These are phyloP conservation scores for Brassica incana DNA, from an alignment of 345 rosid genomes.

Conservation along the genomic window DNA sequence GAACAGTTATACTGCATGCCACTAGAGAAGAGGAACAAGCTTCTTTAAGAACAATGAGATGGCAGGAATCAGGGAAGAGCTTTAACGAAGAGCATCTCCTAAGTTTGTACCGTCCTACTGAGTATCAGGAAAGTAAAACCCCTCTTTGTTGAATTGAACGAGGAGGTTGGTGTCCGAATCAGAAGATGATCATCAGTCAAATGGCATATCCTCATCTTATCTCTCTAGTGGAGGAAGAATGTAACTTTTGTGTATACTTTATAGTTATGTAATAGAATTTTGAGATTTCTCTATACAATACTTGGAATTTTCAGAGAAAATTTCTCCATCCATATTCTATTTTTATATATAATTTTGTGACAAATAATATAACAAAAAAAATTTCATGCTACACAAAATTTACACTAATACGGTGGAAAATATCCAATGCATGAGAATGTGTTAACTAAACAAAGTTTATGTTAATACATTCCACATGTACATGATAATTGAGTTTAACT, in stretches of 20 bases:
- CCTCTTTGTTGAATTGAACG: background rate
- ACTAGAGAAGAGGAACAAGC: constrained; percentile 76
- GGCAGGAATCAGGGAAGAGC: constrained; percentile 71
- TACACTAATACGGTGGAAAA: no score
- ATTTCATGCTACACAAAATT: no score
- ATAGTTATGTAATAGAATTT: constrained; percentile 2
- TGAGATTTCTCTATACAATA: background rate
- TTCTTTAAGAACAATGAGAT: constrained; percentile 61
- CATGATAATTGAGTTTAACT: no score
- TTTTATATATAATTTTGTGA: background rate
- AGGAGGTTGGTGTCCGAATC: background rate
- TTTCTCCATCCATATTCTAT: background rate
- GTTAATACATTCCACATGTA: no score
- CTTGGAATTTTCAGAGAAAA: background rate
- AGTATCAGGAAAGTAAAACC: constrained; percentile 34
- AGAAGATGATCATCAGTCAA: background rate
- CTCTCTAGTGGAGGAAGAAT: background rate
- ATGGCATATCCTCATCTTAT: background rate
- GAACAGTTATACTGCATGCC: constrained; percentile 78
- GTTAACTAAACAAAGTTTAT: no score
- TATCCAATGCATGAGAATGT: no score
- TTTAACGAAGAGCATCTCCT: constrained; percentile 67
- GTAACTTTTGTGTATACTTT: constrained; percentile 15
- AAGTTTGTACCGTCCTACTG: constrained; percentile 49
- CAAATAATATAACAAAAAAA: no score